These are phyloP conservation scores for Onygenales sp. DNA, from an alignment of 2,329 filamentous ascomycete species.

Conservation along the genomic window DNA sequence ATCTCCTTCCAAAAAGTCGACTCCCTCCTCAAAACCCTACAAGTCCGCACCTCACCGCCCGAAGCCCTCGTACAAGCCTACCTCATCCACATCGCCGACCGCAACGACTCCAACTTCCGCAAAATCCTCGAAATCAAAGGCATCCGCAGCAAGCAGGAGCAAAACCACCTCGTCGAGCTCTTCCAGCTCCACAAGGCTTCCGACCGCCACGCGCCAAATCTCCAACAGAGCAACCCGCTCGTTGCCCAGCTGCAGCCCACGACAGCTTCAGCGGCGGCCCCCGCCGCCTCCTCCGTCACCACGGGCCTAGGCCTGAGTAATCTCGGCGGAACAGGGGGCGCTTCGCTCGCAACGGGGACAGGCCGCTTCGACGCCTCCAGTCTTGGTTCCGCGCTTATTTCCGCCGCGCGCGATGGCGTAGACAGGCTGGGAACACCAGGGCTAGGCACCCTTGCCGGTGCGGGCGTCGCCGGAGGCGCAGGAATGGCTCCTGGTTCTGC, in stretches of 20 bases:
- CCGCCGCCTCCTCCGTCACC: constrained; percentile 30
- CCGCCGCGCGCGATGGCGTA: constrained; percentile 73
- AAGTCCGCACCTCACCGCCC: constrained; percentile 81
- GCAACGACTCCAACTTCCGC: constrained; percentile 87
- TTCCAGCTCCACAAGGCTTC: constrained; percentile 76
- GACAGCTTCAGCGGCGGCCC: constrained; percentile 15
- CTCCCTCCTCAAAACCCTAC: constrained; percentile 87
- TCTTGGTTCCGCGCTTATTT: constrained; percentile 80
- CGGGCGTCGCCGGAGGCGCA: constrained; percentile 21
- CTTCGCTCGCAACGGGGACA: constrained; percentile 33
- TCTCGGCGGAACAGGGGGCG: constrained; percentile 33
- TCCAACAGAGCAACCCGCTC: constrained; percentile 61
- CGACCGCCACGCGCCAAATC: constrained; percentile 52
- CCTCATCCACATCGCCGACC: constrained; percentile 90
- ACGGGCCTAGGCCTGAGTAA: constrained; percentile 38
- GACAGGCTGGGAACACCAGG: constrained; percentile 61
- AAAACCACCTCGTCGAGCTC: constrained; percentile 72
- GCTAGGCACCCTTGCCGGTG: constrained; percentile 22
- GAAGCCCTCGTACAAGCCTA: constrained; percentile 96
- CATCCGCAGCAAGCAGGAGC: constrained; percentile 68
- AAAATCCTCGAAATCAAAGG: constrained; percentile 96
- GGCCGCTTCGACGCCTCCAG: constrained; percentile 69
- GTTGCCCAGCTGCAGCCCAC: constrained; percentile 51
- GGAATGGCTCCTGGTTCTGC: constrained; percentile 13
- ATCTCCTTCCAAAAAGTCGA: constrained; percentile 79